A percentile compares a stretch with the other conserved stretches of the same genome.
These are phyloP conservation scores for Herpetomonas samuelpessoai DNA, from an alignment of 208 protist species.

Conservation along the genomic window DNA sequence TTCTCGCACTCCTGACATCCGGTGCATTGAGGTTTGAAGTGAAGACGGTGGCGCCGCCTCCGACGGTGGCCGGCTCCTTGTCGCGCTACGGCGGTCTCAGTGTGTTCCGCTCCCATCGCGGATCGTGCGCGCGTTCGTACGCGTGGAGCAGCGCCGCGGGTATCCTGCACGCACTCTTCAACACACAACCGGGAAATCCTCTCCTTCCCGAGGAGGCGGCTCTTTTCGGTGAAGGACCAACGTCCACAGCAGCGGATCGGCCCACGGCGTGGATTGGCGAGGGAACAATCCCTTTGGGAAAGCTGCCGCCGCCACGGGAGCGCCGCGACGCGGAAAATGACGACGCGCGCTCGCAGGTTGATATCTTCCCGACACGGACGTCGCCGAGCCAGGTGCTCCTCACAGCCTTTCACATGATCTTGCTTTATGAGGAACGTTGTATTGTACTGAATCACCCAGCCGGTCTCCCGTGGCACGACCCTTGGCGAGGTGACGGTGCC, in stretches of 20 bases:
- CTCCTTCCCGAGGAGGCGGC: not conserved
- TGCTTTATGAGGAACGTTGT: slow-evolving; percentile 81
- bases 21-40: slow-evolving; percentile 12
- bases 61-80: not conserved
- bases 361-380: too few relatives aligned
- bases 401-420: slow-evolving; percentile 93
- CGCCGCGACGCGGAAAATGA: too few relatives aligned
- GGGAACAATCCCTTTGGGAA: not conserved
- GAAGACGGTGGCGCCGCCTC: slow-evolving; percentile 9
- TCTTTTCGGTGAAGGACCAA: not conserved
- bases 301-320: too few relatives aligned
- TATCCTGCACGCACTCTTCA: slow-evolving; percentile 60
- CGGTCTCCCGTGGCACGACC: slow-evolving; percentile 58
- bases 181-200: not conserved
- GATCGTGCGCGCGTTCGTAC: slow-evolving; percentile 40
- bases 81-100: slow-evolving; percentile 20
- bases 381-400: slow-evolving; percentile 57
- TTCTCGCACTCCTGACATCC: slow-evolving; percentile 6
- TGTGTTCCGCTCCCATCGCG: slow-evolving; percentile 39
- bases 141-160: slow-evolving; percentile 47
- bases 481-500: not conserved
- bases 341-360: too few relatives aligned
- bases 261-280: too few relatives aligned
- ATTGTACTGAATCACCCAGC: slow-evolving; percentile 80
- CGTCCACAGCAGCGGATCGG: too few relatives aligned